A percentile compares a stretch with the other conserved stretches of the same genome.
These are phyloP conservation scores for Penicillium antarcticum DNA, from an alignment of 495 filamentous ascomycete genomes.

Conservation along the genomic window DNA sequence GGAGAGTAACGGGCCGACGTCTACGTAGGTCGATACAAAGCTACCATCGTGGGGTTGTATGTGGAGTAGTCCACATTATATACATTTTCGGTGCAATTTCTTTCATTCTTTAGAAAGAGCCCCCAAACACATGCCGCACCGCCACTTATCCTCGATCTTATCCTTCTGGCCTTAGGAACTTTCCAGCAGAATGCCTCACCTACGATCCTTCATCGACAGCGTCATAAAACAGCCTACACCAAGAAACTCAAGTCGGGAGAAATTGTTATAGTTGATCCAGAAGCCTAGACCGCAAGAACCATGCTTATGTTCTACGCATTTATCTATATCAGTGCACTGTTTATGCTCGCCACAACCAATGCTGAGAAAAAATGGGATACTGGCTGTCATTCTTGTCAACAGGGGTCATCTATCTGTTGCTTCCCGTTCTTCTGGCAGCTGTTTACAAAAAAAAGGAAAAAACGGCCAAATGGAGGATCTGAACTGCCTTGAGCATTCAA, in stretches of 20 bases:
- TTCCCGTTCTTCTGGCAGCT: slow-evolving; percentile 48
- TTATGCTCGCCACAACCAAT: slow-evolving; percentile 34
- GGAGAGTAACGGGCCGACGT: slow-evolving; percentile 59
- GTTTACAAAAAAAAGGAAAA: slow-evolving; percentile 47
- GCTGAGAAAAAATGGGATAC: slow-evolving; percentile 35
- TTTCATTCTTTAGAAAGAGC: slow-evolving; percentile 50
- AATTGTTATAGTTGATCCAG: slow-evolving; percentile 37
- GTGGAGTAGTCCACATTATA: slow-evolving; percentile 60
- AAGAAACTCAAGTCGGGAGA: slow-evolving; percentile 35
- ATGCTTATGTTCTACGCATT: slow-evolving; percentile 38
- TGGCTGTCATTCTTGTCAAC: slow-evolving; percentile 33
- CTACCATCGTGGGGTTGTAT: slow-evolving; percentile 58
- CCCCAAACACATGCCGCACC: slow-evolving; percentile 43
- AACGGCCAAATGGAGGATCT: slow-evolving; percentile 46
- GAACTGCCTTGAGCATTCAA: slow-evolving; percentile 55
- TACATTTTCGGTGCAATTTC: slow-evolving; percentile 58
- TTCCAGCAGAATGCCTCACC: slow-evolving; percentile 41
- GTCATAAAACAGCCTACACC: slow-evolving; percentile 24
- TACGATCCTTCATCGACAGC: slow-evolving; percentile 31
- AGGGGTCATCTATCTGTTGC: slow-evolving; percentile 50
- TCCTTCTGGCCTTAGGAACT: slow-evolving; percentile 31
- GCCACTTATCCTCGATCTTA: slow-evolving; percentile 56
- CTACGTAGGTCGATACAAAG: slow-evolving; percentile 49
- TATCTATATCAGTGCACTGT: slow-evolving; percentile 36
- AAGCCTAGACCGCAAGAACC: slow-evolving; percentile 23